Evolutionary conservation across 495 filamentous ascomycete genomes (phyloP).

Genomic region (Delitschia confertaspora): DNA sequence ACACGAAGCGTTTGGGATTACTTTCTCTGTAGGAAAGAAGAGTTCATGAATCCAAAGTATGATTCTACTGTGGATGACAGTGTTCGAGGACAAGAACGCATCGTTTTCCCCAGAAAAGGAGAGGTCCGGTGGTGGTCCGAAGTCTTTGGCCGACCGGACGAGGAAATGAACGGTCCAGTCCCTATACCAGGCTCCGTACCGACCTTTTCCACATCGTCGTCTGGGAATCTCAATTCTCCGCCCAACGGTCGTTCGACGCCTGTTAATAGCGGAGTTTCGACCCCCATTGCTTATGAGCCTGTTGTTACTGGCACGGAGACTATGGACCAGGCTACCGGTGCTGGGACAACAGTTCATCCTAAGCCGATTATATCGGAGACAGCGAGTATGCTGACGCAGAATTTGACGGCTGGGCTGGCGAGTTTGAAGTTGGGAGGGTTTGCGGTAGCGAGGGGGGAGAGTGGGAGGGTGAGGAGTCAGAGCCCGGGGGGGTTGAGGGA

Average conservation of each 20-base stretch:
- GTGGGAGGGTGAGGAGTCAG: constrained; percentile 9
- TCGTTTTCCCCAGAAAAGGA: constrained; percentile 66
- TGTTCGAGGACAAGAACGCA: constrained; percentile 65
- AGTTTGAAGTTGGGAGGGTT: constrained; percentile 1
- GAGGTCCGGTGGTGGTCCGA: constrained; percentile 87
- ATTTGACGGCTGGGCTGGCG: constrained; percentile 12
- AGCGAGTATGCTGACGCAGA: constrained; percentile 9
- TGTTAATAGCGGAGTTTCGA: constrained; percentile 3
- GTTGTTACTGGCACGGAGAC: constrained; percentile 23
- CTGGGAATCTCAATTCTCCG: constrained; percentile 4
- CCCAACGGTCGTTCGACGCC: constrained; percentile 12
- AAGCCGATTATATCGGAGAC: background rate
- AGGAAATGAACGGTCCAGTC: constrained; percentile 81
- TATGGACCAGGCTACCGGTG: constrained; percentile 16
- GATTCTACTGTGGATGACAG: constrained; percentile 68
- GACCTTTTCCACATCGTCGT: constrained; percentile 1
- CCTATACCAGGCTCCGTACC: background rate
- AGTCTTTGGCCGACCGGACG: constrained; percentile 71
- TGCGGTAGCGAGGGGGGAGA: background rate
- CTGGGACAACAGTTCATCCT: constrained; percentile 10
- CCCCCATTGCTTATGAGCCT: constrained; percentile 5
- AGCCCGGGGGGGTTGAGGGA: constrained; percentile 8
- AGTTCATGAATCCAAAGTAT: constrained; percentile 77
- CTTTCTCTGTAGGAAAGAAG: constrained; percentile 66
- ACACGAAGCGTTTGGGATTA: constrained; percentile 95